These are phyloP conservation scores for Ocimum tenuiflorum DNA, from an alignment of 257 asterid genomes.

Conservation along the genomic window DNA sequence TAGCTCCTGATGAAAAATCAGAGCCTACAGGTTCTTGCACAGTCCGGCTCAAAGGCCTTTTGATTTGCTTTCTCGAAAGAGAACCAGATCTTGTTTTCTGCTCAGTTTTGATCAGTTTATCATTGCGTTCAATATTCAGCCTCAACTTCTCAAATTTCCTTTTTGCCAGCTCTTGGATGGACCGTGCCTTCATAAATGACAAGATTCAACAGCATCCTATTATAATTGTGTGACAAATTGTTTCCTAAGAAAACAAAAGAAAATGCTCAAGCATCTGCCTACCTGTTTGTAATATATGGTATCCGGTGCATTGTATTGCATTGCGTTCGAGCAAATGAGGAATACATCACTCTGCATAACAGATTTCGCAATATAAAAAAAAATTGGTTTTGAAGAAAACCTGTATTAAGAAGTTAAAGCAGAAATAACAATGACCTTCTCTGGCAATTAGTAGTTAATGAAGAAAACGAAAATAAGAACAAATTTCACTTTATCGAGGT, in stretches of 20 bases:
- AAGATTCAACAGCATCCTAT: not conserved
- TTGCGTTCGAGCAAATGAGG: conserved; percentile 87
- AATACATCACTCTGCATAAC: conserved; percentile 74
- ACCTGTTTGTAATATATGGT: conserved; percentile 91
- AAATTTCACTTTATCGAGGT: not conserved
- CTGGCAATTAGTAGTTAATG: not conserved
- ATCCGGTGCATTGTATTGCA: conserved; percentile 90
- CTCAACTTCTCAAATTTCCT: conserved; percentile 64
- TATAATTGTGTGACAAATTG: not conserved
- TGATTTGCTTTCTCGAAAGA: conserved; percentile 49
- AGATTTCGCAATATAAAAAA: not conserved
- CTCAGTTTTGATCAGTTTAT: conserved; percentile 58
- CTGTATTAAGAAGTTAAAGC: not conserved
- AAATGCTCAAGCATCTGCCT: conserved; percentile 34
- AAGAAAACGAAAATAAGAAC: not conserved
- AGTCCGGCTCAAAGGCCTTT: conserved; percentile 40
- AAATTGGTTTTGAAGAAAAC: not conserved
- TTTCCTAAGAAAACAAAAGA: not conserved
- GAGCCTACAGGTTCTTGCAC: conserved; percentile 68
- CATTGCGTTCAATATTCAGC: conserved; percentile 36
- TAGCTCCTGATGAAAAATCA: conserved; percentile 88
- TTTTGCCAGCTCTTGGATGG: conserved; percentile 83
- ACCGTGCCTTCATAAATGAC: conserved; percentile 57
- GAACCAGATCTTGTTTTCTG: conserved; percentile 42
- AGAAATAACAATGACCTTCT: not conserved